Evolutionary conservation across 768 basidiomycete species (phyloP), one percentile per base, ranked within the genome.

Genomic region (Calocybe indica): DNA sequence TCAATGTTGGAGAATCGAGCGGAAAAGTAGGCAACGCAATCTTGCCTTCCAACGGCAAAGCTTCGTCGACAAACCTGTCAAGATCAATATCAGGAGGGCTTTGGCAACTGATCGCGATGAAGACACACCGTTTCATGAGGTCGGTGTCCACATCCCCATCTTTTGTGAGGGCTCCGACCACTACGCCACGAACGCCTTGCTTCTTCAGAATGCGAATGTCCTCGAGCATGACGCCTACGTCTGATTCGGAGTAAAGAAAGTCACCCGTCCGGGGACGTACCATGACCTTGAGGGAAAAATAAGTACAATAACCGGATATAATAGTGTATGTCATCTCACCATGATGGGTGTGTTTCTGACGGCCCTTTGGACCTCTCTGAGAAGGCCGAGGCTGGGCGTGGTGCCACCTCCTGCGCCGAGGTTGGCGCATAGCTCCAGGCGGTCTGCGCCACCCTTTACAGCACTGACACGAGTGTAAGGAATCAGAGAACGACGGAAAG

Each of bases 251-350:
- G 61, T 91, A 93, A 4, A 82, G 58, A 61, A 93, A 92, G 60
- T 90, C 88, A 0, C 91, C 91, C 3, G 74, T 68, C 29, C 90
- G 76, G 7, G 90, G 88, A 33, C 90, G 78, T 48, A 92, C 71
- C 87, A 93, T 90, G 15, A 72, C 76, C 90, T 90, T 54, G 7
- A 47, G 41, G 49, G 29, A 49, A 42, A 41, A 37, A 28, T 22
- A 52, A 29, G 49, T 51, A 12, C n/a, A 12, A 22, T 10, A 10
- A 30, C 5, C 9, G 7, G 5, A 33, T 5, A 11, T 43, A 4
- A 43, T 11, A 3, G 31, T 42, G 39, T 28, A 37, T 49, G 12
- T 29, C 49, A 12, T 36, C 22, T 42, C 64, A 83, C 90, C 87
- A 92, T 89, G 48, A 88, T 71, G 0, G 84, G 80, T 6, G 79